Conservation (phyloP, 2,329 filamentous ascomycete species). For the Clonostachys rhizophaga region DNA sequence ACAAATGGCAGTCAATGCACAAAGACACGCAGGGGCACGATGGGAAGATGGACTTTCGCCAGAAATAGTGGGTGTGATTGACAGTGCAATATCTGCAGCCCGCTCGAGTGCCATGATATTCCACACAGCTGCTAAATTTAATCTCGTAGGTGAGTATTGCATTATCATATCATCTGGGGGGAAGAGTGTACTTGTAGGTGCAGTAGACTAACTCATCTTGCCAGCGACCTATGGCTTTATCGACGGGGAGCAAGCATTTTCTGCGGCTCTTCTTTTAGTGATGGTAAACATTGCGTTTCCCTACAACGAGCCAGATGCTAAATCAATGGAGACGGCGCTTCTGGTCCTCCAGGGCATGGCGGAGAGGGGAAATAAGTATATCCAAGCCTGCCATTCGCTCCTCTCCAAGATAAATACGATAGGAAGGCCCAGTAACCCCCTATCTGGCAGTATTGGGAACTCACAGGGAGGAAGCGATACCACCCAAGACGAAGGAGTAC, state of each 20-base stretch:
- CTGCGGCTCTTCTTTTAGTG: slow-evolving; percentile 46
- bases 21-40: not conserved
- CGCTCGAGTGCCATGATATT: slow-evolving; percentile 13
- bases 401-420: not conserved
- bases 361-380: slow-evolving; percentile 44
- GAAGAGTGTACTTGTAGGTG: not conserved
- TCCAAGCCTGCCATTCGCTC: slow-evolving; percentile 11
- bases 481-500: not conserved
- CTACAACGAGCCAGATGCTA: slow-evolving; percentile 28
- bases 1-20: slow-evolving; percentile 26
- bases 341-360: slow-evolving; percentile 43
- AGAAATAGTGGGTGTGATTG: slow-evolving; percentile 43
- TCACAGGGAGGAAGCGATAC: not conserved
- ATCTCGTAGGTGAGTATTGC: slow-evolving; percentile 37
- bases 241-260: slow-evolving; percentile 52
- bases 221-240: slow-evolving; percentile 51
- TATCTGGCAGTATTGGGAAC: not conserved
- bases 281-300: slow-evolving; percentile 51
- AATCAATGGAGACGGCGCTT: slow-evolving; percentile 39
- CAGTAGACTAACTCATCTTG: not conserved
- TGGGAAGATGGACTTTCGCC: slow-evolving; percentile 30
- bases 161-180: not conserved
- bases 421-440: not conserved
- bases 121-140: slow-evolving; percentile 37
- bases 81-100: slow-evolving; percentile 44